Percentiles rank a stretch among this genome's conserved stretches.
Conservation (phyloP, 148 eudicot species). For the Camellia sinensis region DNA sequence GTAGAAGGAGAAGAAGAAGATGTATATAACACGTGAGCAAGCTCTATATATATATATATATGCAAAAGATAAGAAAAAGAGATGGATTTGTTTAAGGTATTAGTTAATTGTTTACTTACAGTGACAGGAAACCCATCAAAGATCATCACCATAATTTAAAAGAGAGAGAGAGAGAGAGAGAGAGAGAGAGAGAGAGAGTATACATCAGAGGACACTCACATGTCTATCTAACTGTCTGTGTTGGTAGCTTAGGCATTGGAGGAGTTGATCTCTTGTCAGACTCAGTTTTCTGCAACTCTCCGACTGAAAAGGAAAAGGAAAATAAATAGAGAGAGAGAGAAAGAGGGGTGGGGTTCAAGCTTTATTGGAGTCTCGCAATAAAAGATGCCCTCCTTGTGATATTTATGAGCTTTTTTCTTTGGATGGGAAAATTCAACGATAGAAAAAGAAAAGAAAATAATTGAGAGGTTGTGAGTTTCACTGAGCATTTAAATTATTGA, state of each 20-base stretch:
- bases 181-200: background rate
- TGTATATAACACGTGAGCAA: background rate
- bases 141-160: constrained; percentile 3
- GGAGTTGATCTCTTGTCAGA: background rate
- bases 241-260: background rate
- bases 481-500: too few species aligned
- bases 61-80: background rate
- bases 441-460: too few species aligned
- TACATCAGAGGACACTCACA: constrained; percentile 24
- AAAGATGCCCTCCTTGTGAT: too few species aligned
- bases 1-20: constrained; percentile 1
- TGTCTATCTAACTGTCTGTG: background rate
- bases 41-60: background rate
- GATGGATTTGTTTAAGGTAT: constrained; percentile 2
- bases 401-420: too few species aligned
- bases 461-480: too few species aligned
- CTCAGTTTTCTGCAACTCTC: background rate
- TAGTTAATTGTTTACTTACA: constrained; percentile 10
- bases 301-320: too few species aligned
- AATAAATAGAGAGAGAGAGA: too few species aligned
- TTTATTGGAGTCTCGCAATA: too few species aligned
- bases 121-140: background rate
- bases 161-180: constrained; percentile 11
- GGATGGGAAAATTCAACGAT: too few species aligned
- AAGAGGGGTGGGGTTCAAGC: too few species aligned